phyloP scores from a whole-genome alignment of 179 eudicot genomes.

The Heliamphora pulchella region DNA sequence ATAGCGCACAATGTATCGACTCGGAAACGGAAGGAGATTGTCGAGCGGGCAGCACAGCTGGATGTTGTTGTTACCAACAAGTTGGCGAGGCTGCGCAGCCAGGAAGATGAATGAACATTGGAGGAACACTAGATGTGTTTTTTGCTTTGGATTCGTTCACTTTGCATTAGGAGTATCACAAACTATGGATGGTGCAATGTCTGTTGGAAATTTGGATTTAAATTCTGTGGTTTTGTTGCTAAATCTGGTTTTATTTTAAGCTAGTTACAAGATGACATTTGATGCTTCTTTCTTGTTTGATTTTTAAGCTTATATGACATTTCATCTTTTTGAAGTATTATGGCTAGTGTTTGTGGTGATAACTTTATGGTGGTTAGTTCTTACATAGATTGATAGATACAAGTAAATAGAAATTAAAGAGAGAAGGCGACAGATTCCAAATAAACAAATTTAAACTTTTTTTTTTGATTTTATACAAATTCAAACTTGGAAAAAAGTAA shows the following conservation, averaged over 20 bases:
- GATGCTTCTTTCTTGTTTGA: background rate
- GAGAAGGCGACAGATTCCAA: too few species aligned
- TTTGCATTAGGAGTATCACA: background rate
- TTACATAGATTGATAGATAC: too few species aligned
- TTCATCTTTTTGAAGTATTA: background rate
- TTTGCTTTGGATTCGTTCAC: background rate
- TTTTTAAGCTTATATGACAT: background rate
- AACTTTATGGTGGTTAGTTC: too few species aligned
- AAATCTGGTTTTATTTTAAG: background rate
- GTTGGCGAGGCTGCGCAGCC: slow-evolving; percentile 61
- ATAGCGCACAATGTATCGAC: slow-evolving; percentile 60
- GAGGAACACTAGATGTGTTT: background rate
- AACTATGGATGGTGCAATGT: background rate
- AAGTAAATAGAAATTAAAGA: too few species aligned
- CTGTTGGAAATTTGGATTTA: background rate
- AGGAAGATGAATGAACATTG: slow-evolving; percentile 45
- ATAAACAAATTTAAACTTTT: too few species aligned
- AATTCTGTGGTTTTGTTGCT: background rate
- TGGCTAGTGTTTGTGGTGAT: background rate
- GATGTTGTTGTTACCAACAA: slow-evolving; percentile 57
- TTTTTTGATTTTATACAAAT: too few species aligned
- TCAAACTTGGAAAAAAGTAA: too few species aligned
- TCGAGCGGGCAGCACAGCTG: slow-evolving; percentile 58
- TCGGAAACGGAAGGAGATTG: slow-evolving; percentile 50
- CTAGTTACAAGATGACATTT: background rate